Evolutionary conservation across 805 yeast species (phyloP).

Genomic region (Cyberlindnera mycetangii): DNA sequence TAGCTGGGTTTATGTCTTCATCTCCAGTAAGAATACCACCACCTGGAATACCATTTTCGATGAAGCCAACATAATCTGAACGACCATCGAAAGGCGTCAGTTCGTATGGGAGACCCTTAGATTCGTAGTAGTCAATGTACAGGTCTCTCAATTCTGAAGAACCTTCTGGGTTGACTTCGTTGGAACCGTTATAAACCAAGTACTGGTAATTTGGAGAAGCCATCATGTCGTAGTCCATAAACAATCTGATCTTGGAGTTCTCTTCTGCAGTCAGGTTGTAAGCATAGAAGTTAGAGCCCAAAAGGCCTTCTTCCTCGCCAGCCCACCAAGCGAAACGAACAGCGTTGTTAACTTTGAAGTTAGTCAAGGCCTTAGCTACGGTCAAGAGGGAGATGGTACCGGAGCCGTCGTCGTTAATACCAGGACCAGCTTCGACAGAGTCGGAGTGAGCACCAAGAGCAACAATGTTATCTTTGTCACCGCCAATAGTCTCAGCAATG

Average conservation of each 20-base stretch:
- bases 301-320: constrained; percentile 93
- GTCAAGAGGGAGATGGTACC: constrained; percentile 83
- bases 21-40: constrained; percentile 98
- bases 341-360: constrained; percentile 75
- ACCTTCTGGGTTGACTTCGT: constrained; percentile 73
- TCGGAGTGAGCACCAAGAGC: constrained; percentile 93
- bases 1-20: constrained; percentile 66
- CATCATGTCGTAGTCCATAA: constrained; percentile 98
- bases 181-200: constrained; percentile 81
- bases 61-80: constrained; percentile 92
- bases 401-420: constrained; percentile 93
- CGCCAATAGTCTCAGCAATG: constrained; percentile 78
- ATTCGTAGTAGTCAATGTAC: constrained; percentile 59
- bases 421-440: constrained; percentile 90
- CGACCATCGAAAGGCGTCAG: constrained; percentile 92
- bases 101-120: constrained; percentile 71
- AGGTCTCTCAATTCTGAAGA: constrained; percentile 77
- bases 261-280: constrained; percentile 61
- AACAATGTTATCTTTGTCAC: constrained; percentile 85
- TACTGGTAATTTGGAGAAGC: constrained; percentile 92
- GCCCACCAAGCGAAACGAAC: constrained; percentile 98
- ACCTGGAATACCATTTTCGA: constrained; percentile 85
- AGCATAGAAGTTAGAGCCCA: constrained; percentile 85
- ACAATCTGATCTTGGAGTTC: constrained; percentile 76
- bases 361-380: constrained; percentile 78